Evolutionary conservation across 2,329 filamentous ascomycete species (phyloP).

Genomic region (Trichophaea hybrida): DNA sequence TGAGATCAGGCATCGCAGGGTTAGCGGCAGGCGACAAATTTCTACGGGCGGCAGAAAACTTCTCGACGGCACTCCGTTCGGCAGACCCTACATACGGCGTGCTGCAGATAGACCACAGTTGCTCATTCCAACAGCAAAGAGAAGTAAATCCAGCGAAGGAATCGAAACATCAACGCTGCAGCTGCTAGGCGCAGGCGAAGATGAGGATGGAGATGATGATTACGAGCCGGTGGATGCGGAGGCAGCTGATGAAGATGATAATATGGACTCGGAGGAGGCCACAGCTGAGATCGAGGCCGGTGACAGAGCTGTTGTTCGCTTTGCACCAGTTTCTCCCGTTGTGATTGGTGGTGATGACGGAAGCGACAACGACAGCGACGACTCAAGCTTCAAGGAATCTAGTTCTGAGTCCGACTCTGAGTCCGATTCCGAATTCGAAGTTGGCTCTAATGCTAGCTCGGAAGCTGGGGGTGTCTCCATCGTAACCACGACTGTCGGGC

Average conservation of each 20-base stretch:
- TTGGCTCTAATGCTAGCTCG: not conserved
- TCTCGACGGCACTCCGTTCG: slow-evolving; percentile 25
- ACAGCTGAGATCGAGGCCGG: not conserved
- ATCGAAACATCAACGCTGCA: slow-evolving; percentile 8
- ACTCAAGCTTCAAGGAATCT: slow-evolving; percentile 2
- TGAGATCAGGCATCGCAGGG: slow-evolving; percentile 22
- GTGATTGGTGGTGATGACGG: not conserved
- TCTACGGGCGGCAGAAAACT: slow-evolving; percentile 23
- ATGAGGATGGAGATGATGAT: slow-evolving; percentile 7
- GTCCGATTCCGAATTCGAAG: not conserved
- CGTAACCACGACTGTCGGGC: not conserved
- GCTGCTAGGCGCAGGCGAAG: slow-evolving; percentile 5
- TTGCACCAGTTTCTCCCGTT: not conserved
- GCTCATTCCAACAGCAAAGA: slow-evolving; percentile 11
- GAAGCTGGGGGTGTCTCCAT: not conserved
- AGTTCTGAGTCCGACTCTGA: not conserved
- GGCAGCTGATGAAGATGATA: not conserved
- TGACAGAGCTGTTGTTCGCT: not conserved
- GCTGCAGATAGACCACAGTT: slow-evolving; percentile 23
- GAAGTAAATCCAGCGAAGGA: slow-evolving; percentile 6
- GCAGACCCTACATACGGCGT: slow-evolving; percentile 20
- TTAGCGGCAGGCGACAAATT: slow-evolving; percentile 24
- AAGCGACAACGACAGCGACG: not conserved
- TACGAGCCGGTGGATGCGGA: not conserved
- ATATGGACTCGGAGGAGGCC: too few relatives aligned